Conservation (phyloP, 2,329 filamentous ascomycete species). For the Cordyceps fumosorosea region DNA sequence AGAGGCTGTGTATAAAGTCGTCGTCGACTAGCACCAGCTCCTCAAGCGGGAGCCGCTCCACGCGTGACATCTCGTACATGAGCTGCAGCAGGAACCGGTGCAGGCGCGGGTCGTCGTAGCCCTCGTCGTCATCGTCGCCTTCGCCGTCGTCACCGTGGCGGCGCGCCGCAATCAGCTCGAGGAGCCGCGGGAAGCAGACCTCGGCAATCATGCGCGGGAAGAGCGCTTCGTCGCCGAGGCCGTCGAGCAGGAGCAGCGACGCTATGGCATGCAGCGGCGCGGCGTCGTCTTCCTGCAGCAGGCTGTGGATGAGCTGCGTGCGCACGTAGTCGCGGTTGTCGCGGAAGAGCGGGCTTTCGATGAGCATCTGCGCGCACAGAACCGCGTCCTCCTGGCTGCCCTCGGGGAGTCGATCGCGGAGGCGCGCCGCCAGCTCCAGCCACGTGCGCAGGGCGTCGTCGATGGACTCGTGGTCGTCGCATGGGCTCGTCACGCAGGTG, state of each 20-base stretch:
- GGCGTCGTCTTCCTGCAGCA: conserved; percentile 82
- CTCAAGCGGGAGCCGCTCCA: conserved; percentile 70
- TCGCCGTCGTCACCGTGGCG: conserved; percentile 39
- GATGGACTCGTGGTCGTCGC: conserved; percentile 52
- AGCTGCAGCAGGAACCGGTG: conserved; percentile 80
- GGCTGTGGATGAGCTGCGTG: conserved; percentile 83
- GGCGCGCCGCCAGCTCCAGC: conserved; percentile 68
- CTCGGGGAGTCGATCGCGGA: conserved; percentile 67
- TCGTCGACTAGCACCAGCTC: conserved; percentile 76
- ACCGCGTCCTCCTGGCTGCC: conserved; percentile 74
- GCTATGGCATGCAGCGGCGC: conserved; percentile 75
- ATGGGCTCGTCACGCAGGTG: conserved; percentile 39
- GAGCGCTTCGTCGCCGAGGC: conserved; percentile 65
- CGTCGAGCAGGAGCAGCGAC: conserved; percentile 81
- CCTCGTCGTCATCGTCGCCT: conserved; percentile 44
- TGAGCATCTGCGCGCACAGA: conserved; percentile 70
- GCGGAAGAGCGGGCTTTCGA: conserved; percentile 68
- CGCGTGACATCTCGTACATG: conserved; percentile 92
- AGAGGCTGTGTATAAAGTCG: conserved; percentile 74
- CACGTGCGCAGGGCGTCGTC: conserved; percentile 83
- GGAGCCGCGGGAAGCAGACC: conserved; percentile 72
- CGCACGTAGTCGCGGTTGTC: conserved; percentile 80
- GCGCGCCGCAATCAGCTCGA: conserved; percentile 70
- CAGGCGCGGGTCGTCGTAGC: conserved; percentile 51
- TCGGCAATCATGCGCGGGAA: conserved; percentile 86